These are phyloP conservation scores for Delonix regia DNA, from an alignment of 306 rosid genomes.

Conservation along the genomic window DNA sequence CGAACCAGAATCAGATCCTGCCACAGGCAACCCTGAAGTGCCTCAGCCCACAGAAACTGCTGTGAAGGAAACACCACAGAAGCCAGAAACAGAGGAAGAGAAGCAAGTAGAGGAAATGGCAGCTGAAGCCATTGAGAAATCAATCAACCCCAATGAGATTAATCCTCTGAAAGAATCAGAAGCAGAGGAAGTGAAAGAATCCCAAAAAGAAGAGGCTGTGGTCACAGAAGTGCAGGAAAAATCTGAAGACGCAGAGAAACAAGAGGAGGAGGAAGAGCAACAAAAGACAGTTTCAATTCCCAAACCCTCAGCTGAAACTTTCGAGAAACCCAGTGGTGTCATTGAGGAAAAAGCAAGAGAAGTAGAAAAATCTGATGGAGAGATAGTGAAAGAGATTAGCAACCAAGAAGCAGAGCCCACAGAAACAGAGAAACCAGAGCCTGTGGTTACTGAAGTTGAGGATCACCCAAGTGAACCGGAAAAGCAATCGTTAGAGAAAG, in stretches of 20 bases:
- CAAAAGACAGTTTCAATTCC: constrained; percentile 4
- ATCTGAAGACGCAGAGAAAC: constrained; percentile 37
- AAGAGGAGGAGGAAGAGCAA: constrained; percentile 21
- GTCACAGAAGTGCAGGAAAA: constrained; percentile 4
- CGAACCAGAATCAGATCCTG: constrained; percentile 33
- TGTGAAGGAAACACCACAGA: constrained; percentile 38
- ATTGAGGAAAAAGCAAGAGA: constrained; percentile 37
- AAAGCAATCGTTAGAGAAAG: constrained; percentile 30
- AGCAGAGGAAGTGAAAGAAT: background rate
- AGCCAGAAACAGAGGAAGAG: constrained; percentile 29
- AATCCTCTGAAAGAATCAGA: background rate
- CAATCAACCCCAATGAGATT: background rate
- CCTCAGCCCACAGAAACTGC: constrained; percentile 9
- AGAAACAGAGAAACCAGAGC: constrained; percentile 40
- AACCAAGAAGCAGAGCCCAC: background rate
- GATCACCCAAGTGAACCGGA: constrained; percentile 41
- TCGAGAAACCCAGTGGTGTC: constrained; percentile 30
- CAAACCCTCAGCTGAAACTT: constrained; percentile 34
- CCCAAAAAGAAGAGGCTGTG: background rate
- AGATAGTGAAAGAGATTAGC: constrained; percentile 14
- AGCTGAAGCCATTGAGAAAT: background rate
- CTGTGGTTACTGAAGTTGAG: constrained; percentile 38
- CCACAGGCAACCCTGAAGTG: constrained; percentile 26
- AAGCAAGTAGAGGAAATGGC: constrained; percentile 33
- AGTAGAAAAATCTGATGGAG: constrained; percentile 30